Evolutionary conservation across 257 asterid species (phyloP).

Genomic region (Anisodus tanguticus): DNA sequence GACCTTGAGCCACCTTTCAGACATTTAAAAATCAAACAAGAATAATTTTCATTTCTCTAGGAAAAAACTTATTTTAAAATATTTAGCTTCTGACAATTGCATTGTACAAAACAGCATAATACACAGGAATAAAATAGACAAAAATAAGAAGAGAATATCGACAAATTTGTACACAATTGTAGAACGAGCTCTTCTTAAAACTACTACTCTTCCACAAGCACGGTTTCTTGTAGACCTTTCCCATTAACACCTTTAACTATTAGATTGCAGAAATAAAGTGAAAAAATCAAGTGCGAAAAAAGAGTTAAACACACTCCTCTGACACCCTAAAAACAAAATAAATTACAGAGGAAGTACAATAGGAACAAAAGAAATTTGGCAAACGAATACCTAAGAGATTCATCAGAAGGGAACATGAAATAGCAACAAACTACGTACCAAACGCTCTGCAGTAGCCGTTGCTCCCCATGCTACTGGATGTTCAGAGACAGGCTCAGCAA

Average conservation of each 20-base stretch:
- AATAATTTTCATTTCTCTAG: too few species aligned
- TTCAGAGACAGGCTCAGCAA: constrained; percentile 77
- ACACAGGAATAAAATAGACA: constrained; percentile 2
- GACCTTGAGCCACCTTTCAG: too few species aligned
- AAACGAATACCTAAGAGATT: constrained; percentile 3
- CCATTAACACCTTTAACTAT: background rate
- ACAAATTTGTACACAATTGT: background rate
- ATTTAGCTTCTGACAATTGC: background rate
- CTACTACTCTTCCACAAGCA: background rate
- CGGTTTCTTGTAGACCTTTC: background rate
- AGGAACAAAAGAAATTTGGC: background rate
- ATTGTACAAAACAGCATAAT: background rate
- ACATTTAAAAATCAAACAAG: too few species aligned
- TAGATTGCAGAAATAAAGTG: constrained; percentile 3
- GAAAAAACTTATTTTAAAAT: background rate
- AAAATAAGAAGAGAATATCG: background rate
- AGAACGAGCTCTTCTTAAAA: constrained; percentile 4
- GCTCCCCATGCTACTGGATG: constrained; percentile 63
- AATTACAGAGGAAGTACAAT: background rate
- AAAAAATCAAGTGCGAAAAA: background rate
- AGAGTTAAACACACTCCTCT: constrained; percentile 25
- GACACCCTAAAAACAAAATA: constrained; percentile 26
- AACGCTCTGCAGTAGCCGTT: constrained; percentile 62
- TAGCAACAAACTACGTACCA: constrained; percentile 55
- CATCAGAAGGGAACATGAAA: constrained; percentile 2